phyloP scores from a whole-genome alignment of 345 rosid genomes.

The Syzygium grande region DNA sequence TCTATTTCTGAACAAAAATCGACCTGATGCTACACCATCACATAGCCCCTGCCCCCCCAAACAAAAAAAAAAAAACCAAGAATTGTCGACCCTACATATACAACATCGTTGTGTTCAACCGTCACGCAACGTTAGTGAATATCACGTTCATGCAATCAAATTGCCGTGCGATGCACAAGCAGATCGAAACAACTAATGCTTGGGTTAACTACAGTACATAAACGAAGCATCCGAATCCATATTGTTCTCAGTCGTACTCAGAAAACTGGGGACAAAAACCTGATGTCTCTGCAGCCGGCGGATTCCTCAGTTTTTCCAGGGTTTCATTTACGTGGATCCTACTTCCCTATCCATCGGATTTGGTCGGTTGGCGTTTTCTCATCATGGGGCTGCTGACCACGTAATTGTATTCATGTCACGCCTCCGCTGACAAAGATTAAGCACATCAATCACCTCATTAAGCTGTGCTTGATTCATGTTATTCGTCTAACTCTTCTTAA shows the following conservation, averaged over 20 bases:
- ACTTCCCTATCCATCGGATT: not conserved
- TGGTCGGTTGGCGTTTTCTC: slow-evolving; percentile 9
- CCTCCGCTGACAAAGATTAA: not conserved
- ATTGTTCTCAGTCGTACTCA: not conserved
- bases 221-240: not conserved
- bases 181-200: not conserved
- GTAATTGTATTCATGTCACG: not conserved
- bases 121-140: not conserved
- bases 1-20: not conserved
- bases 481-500: too few relatives aligned
- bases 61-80: not conserved
- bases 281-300: not conserved
- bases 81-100: not conserved
- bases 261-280: not conserved
- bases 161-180: not conserved
- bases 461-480: too few relatives aligned
- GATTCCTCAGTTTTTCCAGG: not conserved
- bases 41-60: too few relatives aligned
- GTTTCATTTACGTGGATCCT: not conserved
- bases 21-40: not conserved
- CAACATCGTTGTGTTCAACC: not conserved
- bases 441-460: not conserved
- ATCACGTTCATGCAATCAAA: not conserved
- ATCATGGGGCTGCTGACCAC: not conserved
- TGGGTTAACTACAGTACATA: not conserved